These are phyloP conservation scores for Vaccinium vitisidaea DNA, from an alignment of 148 eudicot genomes.

Conservation along the genomic window DNA sequence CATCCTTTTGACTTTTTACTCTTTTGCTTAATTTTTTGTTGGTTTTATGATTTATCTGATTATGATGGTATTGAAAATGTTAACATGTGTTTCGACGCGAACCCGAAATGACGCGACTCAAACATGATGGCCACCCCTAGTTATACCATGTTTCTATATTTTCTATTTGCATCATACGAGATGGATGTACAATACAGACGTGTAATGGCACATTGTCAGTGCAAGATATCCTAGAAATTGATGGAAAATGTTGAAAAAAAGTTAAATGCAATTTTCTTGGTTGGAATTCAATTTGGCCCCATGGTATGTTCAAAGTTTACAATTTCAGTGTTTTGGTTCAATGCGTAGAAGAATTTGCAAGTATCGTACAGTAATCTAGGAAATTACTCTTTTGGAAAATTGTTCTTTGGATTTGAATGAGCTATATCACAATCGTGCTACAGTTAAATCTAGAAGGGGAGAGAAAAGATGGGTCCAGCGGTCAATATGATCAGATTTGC, in stretches of 20 bases:
- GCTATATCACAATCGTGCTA: constrained; percentile 5
- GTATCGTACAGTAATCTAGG: not conserved
- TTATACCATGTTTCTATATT: not conserved
- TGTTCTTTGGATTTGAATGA: constrained; percentile 3
- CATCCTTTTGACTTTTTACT: too few relatives aligned
- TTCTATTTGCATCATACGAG: not conserved
- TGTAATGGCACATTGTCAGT: not conserved
- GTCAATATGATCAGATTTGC: constrained; percentile 89
- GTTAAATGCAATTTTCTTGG: not conserved
- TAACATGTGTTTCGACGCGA: too few relatives aligned
- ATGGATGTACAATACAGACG: not conserved
- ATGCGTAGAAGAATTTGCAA: not conserved
- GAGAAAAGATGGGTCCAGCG: constrained; percentile 60
- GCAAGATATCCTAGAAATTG: not conserved
- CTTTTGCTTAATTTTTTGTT: too few relatives aligned
- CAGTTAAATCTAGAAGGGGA: constrained; percentile 70
- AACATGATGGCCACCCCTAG: not conserved
- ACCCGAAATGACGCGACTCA: too few relatives aligned
- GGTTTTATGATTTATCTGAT: too few relatives aligned
- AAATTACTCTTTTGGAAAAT: not conserved
- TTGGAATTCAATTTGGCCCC: constrained; percentile 1
- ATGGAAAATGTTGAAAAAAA: not conserved
- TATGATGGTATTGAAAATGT: too few relatives aligned
- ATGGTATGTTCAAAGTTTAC: not conserved
- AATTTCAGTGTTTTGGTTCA: constrained; percentile 1